These are phyloP conservation scores for Fusarium sp. DNA, from an alignment of 2,329 filamentous ascomycete species.

Conservation along the genomic window DNA sequence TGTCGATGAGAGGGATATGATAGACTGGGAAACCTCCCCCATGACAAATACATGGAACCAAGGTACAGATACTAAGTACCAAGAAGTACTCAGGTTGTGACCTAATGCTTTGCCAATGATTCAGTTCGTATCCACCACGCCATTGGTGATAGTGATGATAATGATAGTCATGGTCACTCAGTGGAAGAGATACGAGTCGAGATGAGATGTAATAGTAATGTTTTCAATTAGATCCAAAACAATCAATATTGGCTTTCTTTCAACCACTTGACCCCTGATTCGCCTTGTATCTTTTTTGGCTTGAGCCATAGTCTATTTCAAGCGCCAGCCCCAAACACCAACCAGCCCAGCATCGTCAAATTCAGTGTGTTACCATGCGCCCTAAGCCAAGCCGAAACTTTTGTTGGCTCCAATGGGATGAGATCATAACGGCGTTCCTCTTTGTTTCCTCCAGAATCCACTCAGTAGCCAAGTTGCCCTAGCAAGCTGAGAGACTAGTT, in stretches of 20 bases:
- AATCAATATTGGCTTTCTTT: conserved; percentile 6
- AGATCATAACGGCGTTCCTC: conserved; percentile 28
- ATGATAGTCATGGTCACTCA: not conserved
- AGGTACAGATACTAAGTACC: not conserved
- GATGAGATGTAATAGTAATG: conserved; percentile 7
- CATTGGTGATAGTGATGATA: not conserved
- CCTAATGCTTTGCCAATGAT: conserved; percentile 16
- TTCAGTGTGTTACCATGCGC: conserved; percentile 36
- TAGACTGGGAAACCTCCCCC: not conserved
- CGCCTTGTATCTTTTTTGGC: conserved; percentile 33
- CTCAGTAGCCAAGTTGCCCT: conserved; percentile 8
- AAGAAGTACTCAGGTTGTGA: not conserved
- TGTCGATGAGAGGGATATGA: not conserved
- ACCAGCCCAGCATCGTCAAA: conserved; percentile 18
- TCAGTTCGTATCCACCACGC: conserved; percentile 18
- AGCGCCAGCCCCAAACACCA: conserved; percentile 36
- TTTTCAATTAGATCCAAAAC: conserved; percentile 15
- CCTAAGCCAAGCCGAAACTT: conserved; percentile 34
- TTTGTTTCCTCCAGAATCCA: conserved; percentile 18
- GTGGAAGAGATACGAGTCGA: not conserved
- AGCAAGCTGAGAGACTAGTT: conserved; percentile 4
- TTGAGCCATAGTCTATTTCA: conserved; percentile 43
- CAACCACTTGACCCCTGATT: conserved; percentile 18
- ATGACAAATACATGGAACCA: not conserved
- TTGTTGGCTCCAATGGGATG: conserved; percentile 28